These are phyloP conservation scores for Agastache rugosa DNA, from an alignment of 257 asterid species.

Conservation along the genomic window DNA sequence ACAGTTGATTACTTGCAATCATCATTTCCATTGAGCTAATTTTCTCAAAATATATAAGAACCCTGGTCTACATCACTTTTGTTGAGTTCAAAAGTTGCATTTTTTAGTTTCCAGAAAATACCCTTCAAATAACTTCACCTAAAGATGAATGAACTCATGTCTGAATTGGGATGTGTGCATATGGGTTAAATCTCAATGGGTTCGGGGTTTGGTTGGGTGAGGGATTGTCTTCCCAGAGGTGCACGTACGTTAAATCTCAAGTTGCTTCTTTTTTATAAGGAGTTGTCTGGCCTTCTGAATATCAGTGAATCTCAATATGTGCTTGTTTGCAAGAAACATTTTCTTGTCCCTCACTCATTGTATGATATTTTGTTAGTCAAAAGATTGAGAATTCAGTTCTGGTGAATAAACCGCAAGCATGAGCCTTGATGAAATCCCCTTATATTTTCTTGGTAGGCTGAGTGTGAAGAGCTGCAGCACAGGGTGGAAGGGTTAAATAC, in stretches of 20 bases:
- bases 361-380: not conserved
- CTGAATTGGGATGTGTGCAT: not conserved
- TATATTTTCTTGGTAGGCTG: slow-evolving; percentile 56
- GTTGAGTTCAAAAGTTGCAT: not conserved
- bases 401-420: not conserved
- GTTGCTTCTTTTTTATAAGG: not conserved
- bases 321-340: not conserved
- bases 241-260: not conserved
- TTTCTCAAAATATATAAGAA: not conserved
- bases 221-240: not conserved
- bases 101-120: not conserved
- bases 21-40: not conserved
- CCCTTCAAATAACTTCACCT: not conserved
- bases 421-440: not conserved
- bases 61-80: not conserved
- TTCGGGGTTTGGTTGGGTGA: not conserved
- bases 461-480: slow-evolving; percentile 84
- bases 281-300: not conserved
- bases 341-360: not conserved
- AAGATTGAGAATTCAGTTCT: slow-evolving; percentile 4
- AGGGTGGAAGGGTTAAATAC: slow-evolving; percentile 68
- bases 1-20: not conserved
- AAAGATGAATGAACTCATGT: too few species aligned
- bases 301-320: not conserved
- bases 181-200: not conserved